Evolutionary conservation across 2,329 filamentous ascomycete species (phyloP), one percentile per base, ranked within the genome.

Genomic region (Ampelomyces quisqualis): DNA sequence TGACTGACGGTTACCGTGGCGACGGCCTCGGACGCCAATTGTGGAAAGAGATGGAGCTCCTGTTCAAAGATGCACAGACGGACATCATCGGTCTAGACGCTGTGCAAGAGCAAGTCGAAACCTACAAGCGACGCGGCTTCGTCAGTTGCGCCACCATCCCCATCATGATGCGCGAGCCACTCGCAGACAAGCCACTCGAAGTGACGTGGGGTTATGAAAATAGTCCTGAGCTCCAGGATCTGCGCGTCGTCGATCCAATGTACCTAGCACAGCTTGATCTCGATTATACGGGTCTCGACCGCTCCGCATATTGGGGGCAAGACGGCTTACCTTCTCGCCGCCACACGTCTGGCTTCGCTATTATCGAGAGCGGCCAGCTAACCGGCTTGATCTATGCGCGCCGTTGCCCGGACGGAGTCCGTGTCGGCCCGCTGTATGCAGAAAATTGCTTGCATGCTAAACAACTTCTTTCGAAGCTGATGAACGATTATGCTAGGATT

Each of bases 371-470:
- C 3, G 17, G 47, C 5, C 36, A 55, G 5, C 39, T 67, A 3
- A 41, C 39, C 5, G 63, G 60, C n/a, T 65, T 57, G 50, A 43
- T 64, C 7, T 35, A 69, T 3, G 58, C 62, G 10, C 60, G 68
- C 3, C 52, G 51, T 3, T 67, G 57, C 28, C 51, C 61, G 17
- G 35, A 58, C 11, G 67, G 68, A 3, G 56, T 59, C 30, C 53
- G 67, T 2, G 47, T 70, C 34, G 68, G 68, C 1, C 68, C 68
- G 5, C 38, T 71, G 7, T 70, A 68, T 38, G 68, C 67, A 5
- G 44, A 50, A 6, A 55, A 54, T 14, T 34, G 47, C 18, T 22
- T 46, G 2, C 45, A 56, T 19, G 67, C 65, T 2, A 29, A 39
- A 8, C 38, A 53, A 6, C 51, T 66, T 5, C 48, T 70, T 6